Conservation (phyloP, 129 eudicot species). For the Tanacetum coccineum region DNA sequence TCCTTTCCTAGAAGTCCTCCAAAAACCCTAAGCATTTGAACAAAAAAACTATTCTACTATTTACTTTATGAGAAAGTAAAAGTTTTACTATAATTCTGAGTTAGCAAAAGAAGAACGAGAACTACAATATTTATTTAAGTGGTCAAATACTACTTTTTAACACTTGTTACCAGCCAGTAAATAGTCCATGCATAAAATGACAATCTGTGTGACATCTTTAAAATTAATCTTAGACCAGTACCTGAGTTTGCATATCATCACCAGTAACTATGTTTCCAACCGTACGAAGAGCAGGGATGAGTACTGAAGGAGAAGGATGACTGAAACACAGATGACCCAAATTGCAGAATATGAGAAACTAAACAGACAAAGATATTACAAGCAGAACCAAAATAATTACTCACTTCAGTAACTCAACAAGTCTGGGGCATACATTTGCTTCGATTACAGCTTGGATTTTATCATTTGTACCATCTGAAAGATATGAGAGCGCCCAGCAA, state of each 20-base stretch:
- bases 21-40: neutral
- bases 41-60: neutral
- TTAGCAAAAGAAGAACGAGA: no score
- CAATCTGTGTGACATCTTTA: no score
- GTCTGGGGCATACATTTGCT: slow-evolving; percentile 57
- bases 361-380: neutral
- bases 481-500: slow-evolving; percentile 73
- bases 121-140: no score
- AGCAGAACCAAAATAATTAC: slow-evolving; percentile 16
- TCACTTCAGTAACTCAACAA: slow-evolving; percentile 57
- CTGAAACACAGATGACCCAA: slow-evolving; percentile 35
- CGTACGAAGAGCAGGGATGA: slow-evolving; percentile 78
- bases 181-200: no score
- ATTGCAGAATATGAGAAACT: slow-evolving; percentile 6
- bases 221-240: slow-evolving; percentile 5
- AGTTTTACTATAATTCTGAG: no score
- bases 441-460: slow-evolving; percentile 72
- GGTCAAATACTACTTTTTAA: no score
- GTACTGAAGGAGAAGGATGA: slow-evolving; percentile 67
- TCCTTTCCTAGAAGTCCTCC: no score
- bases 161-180: no score
- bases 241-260: slow-evolving; percentile 88
- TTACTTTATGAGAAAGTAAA: neutral
- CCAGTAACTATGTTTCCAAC: slow-evolving; percentile 81
- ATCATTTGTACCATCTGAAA: slow-evolving; percentile 72